Base-by-base conservation (phyloP, 2,329 filamentous ascomycete species). In the Ophiosphaerella korrae region DNA sequence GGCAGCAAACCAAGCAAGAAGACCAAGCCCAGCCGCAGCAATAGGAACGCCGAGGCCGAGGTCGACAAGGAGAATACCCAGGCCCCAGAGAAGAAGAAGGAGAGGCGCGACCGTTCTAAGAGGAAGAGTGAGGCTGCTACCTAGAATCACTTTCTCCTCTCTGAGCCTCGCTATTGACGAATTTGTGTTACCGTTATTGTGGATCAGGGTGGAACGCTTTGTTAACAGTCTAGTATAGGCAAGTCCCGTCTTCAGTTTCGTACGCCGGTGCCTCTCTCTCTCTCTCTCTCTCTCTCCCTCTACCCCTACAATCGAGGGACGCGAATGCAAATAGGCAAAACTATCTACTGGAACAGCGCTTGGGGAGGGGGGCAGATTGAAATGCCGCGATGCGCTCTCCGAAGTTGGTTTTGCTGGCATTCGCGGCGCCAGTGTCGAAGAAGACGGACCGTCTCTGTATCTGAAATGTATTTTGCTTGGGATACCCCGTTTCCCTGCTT, bases 101-200 rank as follows among this genome's bases (percentile, higher is more conserved):
- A 69, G 61, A 73, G 72, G 66, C 58, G 68, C 5, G 68, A 71
- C 36, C 58, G 68, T 6, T 62, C 50, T 36, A 73, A 73, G 66
- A 57, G 67, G 39, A 73, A 73, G 67, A 63, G 61, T 52, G 70
- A 71, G 55, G 66, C 45, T 40, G 52, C 48, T 45, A 51, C 60
- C 23, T 70, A 62, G 57, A 45, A 45, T 40, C 21, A 7, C n/a
- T 35, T 38, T 24, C 33, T 14, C 21, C 36, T 26, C 32, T 47
- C n/a, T 21, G 13, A 23, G 45, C 32, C 24, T 21, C 14, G 24
- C 37, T 36, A 7, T 18, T 42, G 11, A 18, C 39, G 16, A 37
- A 11, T 13, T 16, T 12, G 11, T 37, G 26, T 38, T 39, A 23
- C 7, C 44, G 46, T 50, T 12, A 34, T 11, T 13, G 40, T 52